These are phyloP conservation scores for Gentiana straminea DNA, from an alignment of 257 asterid species.

Conservation along the genomic window DNA sequence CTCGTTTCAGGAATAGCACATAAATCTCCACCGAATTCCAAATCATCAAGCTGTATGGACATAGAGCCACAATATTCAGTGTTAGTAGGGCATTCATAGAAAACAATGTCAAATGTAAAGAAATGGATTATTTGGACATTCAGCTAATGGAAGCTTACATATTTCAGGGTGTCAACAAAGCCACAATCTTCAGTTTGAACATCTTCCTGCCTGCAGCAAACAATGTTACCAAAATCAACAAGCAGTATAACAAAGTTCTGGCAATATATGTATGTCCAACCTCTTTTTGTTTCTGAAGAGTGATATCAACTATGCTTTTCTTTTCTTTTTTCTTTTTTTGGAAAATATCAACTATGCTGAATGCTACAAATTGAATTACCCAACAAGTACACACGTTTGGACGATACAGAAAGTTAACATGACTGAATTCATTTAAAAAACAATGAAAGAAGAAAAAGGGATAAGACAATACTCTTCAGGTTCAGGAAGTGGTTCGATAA, in stretches of 20 bases:
- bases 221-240: constrained; percentile 20
- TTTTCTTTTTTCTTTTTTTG: constrained; percentile 3
- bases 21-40: constrained; percentile 82
- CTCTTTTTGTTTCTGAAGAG: neutral
- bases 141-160: constrained; percentile 45
- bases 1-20: constrained; percentile 66
- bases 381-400: too few species aligned
- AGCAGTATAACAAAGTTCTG: constrained; percentile 12
- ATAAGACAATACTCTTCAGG: constrained; percentile 54
- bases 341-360: neutral
- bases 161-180: constrained; percentile 40
- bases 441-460: constrained; percentile 37
- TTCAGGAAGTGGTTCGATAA: constrained; percentile 69
- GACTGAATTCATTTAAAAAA: neutral
- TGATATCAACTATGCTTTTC: neutral
- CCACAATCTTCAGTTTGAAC: constrained; percentile 47
- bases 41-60: constrained; percentile 63
- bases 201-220: constrained; percentile 63
- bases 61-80: neutral
- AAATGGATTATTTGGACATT: neutral
- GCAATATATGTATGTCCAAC: neutral
- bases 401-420: too few species aligned
- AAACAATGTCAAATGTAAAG: neutral
- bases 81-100: neutral
- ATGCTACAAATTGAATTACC: neutral